These are phyloP conservation scores for Meripilus lineatus DNA, from an alignment of 1,284 basidiomycete genomes.

Conservation along the genomic window DNA sequence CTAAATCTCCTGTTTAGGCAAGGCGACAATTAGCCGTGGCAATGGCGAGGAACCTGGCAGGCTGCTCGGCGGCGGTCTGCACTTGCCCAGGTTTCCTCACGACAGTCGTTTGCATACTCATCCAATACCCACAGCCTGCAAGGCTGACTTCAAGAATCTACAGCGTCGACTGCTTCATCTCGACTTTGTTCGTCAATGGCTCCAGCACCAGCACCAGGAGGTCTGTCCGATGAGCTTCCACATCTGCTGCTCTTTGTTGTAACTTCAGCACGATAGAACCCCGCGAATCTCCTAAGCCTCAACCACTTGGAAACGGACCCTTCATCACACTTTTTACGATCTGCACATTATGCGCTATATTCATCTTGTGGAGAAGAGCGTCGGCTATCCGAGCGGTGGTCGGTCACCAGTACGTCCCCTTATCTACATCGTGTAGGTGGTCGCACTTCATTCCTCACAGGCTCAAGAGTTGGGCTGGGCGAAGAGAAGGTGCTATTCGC, in stretches of 20 bases:
- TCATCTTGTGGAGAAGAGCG: slow-evolving; percentile 63
- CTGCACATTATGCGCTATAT: slow-evolving; percentile 54
- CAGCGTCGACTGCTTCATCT: too few relatives aligned
- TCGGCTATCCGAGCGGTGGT: slow-evolving; percentile 54
- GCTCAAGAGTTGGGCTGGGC: slow-evolving; percentile 52
- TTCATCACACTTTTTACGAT: slow-evolving; percentile 56
- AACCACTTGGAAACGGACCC: slow-evolving; percentile 55
- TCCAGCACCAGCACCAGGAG: background rate
- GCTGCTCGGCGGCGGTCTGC: too few relatives aligned
- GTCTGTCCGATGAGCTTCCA: background rate
- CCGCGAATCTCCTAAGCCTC: slow-evolving; percentile 52
- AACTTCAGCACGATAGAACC: slow-evolving; percentile 40
- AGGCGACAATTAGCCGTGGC: too few relatives aligned
- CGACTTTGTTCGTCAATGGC: background rate
- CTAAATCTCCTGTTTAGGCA: too few relatives aligned
- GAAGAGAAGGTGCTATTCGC: slow-evolving; percentile 54
- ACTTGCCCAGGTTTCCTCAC: too few relatives aligned
- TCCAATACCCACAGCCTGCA: too few relatives aligned
- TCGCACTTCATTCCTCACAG: background rate
- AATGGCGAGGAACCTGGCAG: too few relatives aligned
- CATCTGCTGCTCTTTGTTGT: background rate
- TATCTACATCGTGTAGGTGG: background rate
- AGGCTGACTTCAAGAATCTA: too few relatives aligned
- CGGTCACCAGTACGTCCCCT: slow-evolving; percentile 52
- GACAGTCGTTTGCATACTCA: too few relatives aligned